Conservation (phyloP, 2,329 filamentous ascomycete genomes). For the Colletotrichum orbiculare region DNA sequence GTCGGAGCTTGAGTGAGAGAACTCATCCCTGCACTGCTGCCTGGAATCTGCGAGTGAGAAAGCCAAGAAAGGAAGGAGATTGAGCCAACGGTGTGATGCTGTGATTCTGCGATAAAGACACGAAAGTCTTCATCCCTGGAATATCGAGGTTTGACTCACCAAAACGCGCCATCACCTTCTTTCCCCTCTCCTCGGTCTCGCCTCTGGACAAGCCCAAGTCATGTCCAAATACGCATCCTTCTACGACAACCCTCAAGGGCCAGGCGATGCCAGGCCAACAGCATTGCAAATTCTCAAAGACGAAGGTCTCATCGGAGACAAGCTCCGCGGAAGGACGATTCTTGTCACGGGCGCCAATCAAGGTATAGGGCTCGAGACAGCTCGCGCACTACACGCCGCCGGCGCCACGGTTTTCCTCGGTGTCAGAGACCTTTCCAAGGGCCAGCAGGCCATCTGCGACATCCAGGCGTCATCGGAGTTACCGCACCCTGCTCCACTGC, state of each 20-base stretch:
- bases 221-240: background rate
- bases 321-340: background rate
- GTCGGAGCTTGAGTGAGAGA: background rate
- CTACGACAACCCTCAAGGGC: slow-evolving; percentile 9
- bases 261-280: slow-evolving; percentile 33
- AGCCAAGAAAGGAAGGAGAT: background rate
- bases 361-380: slow-evolving; percentile 56
- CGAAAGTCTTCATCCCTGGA: background rate
- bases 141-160: background rate
- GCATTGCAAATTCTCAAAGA: slow-evolving; percentile 34
- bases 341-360: slow-evolving; percentile 50
- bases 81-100: background rate
- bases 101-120: background rate
- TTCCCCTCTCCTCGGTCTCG: too few relatives aligned
- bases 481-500: background rate
- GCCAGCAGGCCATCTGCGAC: slow-evolving; percentile 41
- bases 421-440: slow-evolving; percentile 48
- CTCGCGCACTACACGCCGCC: slow-evolving; percentile 24
- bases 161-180: background rate
- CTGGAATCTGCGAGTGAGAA: background rate
- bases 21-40: background rate
- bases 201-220: background rate
- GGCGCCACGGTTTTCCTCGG: slow-evolving; percentile 40
- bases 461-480: slow-evolving; percentile 34
- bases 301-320: slow-evolving; percentile 9